Evolutionary conservation across 2,329 filamentous ascomycete genomes (phyloP).

Genomic region (Fusarium anguioides): DNA sequence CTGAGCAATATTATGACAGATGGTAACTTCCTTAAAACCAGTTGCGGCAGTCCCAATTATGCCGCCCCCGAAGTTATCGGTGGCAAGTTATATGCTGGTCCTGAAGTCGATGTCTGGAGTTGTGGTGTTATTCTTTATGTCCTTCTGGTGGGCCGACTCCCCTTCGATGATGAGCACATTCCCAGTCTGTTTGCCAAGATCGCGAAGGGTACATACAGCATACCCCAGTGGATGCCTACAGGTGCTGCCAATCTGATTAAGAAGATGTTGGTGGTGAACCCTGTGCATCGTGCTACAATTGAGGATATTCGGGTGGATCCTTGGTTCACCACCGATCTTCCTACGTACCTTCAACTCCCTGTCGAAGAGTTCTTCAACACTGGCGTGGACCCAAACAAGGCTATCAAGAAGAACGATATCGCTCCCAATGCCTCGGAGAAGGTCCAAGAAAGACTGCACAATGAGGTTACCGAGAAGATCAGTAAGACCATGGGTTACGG

Average conservation of each 20-base stretch:
- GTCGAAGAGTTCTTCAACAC: constrained; percentile 94
- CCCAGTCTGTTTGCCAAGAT: constrained; percentile 98
- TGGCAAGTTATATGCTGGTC: constrained; percentile 95
- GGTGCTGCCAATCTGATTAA: constrained; percentile 86
- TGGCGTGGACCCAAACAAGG: constrained; percentile 91
- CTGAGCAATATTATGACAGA: constrained; percentile 99
- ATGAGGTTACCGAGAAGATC: constrained; percentile 93
- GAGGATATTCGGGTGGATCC: constrained; percentile 92
- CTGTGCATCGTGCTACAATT: constrained; percentile 92
- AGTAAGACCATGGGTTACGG: constrained; percentile 99
- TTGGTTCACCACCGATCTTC: constrained; percentile 91
- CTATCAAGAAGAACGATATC: constrained; percentile 85
- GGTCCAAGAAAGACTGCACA: constrained; percentile 89
- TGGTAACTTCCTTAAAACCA: constrained; percentile 98
- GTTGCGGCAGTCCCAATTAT: constrained; percentile 98
- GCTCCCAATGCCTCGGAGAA: constrained; percentile 81
- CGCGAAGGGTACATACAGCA: constrained; percentile 89
- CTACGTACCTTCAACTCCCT: constrained; percentile 85
- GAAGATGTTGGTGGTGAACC: constrained; percentile 95
- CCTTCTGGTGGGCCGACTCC: constrained; percentile 81
- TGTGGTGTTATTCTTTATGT: constrained; percentile 92
- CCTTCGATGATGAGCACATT: constrained; percentile 99
- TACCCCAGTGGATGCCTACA: constrained; percentile 89
- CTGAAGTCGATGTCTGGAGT: constrained; percentile 99
- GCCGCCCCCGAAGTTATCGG: constrained; percentile 98